Evolutionary conservation across 2,329 filamentous ascomycete species (phyloP).

Genomic region (Talaromyces marneffei): DNA sequence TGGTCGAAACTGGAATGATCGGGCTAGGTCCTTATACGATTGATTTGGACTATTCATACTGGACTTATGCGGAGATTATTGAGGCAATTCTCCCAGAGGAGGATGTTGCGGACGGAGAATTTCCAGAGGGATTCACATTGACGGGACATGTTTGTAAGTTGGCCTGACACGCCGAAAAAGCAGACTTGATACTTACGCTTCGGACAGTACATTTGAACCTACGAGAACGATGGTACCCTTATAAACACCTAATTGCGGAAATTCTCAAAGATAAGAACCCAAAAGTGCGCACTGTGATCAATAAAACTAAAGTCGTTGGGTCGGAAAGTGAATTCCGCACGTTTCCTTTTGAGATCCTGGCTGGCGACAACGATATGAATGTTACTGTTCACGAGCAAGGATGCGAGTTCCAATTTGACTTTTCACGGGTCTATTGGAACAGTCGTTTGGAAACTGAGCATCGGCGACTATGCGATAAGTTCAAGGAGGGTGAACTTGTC

Average conservation of each 20-base stretch:
- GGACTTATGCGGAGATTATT: slow-evolving; percentile 82
- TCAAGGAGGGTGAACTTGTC: slow-evolving; percentile 79
- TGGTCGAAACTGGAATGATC: slow-evolving; percentile 63
- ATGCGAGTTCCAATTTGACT: slow-evolving; percentile 89
- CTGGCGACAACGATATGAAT: slow-evolving; percentile 72
- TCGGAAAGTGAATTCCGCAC: slow-evolving; percentile 80
- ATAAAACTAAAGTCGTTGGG: slow-evolving; percentile 88
- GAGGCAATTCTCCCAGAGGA: slow-evolving; percentile 73
- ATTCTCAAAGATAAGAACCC: slow-evolving; percentile 88
- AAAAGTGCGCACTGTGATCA: slow-evolving; percentile 79
- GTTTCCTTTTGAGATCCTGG: slow-evolving; percentile 85
- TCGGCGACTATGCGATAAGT: slow-evolving; percentile 67
- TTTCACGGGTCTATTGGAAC: slow-evolving; percentile 97
- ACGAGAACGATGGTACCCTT: slow-evolving; percentile 72
- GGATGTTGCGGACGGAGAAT: slow-evolving; percentile 59
- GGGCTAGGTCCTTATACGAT: slow-evolving; percentile 70
- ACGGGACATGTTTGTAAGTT: slow-evolving; percentile 75
- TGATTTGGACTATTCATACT: slow-evolving; percentile 74
- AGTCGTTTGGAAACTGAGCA: slow-evolving; percentile 86
- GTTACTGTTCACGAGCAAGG: slow-evolving; percentile 76
- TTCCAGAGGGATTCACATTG: slow-evolving; percentile 78
- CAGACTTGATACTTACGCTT: slow-evolving; percentile 1
- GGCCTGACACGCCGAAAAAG: too few relatives aligned
- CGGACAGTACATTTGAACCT: slow-evolving; percentile 78
- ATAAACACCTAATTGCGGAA: slow-evolving; percentile 78